Percentiles rank a stretch among this genome's conserved stretches.
Conservation (phyloP, 306 rosid genomes). For the Pterocarpus macrocarpus region DNA sequence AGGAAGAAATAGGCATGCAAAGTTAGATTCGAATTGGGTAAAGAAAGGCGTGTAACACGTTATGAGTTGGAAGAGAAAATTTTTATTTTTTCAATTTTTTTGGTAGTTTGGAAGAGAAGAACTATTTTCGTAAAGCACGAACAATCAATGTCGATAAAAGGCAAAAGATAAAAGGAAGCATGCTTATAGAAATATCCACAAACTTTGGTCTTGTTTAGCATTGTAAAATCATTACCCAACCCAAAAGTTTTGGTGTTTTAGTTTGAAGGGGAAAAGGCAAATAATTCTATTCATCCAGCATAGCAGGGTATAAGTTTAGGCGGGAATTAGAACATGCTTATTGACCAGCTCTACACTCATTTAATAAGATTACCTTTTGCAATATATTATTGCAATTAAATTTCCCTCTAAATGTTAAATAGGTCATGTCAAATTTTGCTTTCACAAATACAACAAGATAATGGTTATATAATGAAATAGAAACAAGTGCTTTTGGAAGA, state of each 20-base stretch:
- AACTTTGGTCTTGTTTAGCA: slow-evolving; percentile 9
- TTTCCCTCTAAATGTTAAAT: neutral
- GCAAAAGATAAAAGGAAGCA: slow-evolving; percentile 40
- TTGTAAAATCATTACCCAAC: neutral
- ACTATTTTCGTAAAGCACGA: slow-evolving; percentile 41
- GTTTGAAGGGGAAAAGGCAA: neutral
- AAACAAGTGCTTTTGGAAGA: neutral
- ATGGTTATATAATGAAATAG: neutral
- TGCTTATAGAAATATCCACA: slow-evolving; percentile 29
- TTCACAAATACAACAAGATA: neutral
- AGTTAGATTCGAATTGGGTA: slow-evolving; percentile 49
- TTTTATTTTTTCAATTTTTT: too few species aligned
- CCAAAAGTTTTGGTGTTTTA: neutral
- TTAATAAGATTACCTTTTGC: neutral
- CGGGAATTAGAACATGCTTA: neutral
- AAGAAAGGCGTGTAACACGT: slow-evolving; percentile 47
- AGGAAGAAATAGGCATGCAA: slow-evolving; percentile 34
- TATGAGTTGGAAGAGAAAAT: slow-evolving; percentile 23
- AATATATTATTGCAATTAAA: neutral
- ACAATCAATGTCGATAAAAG: slow-evolving; percentile 23
- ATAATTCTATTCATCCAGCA: neutral
- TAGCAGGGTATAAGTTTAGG: neutral
- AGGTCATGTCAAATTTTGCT: neutral
- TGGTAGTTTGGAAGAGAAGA: neutral
- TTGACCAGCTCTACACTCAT: neutral